Evolutionary conservation across 345 rosid genomes (phyloP).

Genomic region (Boechera retrofracta): DNA sequence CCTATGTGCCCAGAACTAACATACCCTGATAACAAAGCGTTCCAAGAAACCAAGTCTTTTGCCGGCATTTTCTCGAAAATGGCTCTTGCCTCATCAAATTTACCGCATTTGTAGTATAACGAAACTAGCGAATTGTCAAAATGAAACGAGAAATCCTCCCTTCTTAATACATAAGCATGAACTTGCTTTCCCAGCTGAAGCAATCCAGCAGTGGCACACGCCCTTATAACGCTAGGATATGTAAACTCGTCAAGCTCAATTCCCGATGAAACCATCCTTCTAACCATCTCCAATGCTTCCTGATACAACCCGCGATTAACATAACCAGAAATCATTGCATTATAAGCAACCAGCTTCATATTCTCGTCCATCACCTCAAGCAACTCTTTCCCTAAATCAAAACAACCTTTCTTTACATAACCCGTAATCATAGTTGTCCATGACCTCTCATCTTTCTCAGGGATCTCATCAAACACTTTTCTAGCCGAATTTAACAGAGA

Average conservation of each 20-base stretch:
- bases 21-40: constrained; percentile 47
- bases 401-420: constrained; percentile 43
- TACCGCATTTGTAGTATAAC: constrained; percentile 47
- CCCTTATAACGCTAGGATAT: constrained; percentile 47
- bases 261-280: constrained; percentile 37
- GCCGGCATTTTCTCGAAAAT: constrained; percentile 45
- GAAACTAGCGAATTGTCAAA: constrained; percentile 43
- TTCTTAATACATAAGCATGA: constrained; percentile 45
- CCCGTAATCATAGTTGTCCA: constrained; percentile 50
- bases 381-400: constrained; percentile 41
- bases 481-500: constrained; percentile 35
- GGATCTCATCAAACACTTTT: constrained; percentile 47
- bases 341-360: constrained; percentile 44
- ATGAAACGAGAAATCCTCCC: constrained; percentile 42
- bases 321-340: constrained; percentile 50
- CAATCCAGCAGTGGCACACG: constrained; percentile 46
- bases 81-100: constrained; percentile 41
- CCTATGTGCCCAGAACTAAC: constrained; percentile 46
- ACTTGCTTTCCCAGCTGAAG: constrained; percentile 43
- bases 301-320: constrained; percentile 41
- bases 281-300: constrained; percentile 47
- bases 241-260: constrained; percentile 49
- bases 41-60: constrained; percentile 51
- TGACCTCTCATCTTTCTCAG: constrained; percentile 47
- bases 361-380: constrained; percentile 38